phyloP scores from a whole-genome alignment of 2,329 filamentous ascomycete species.

The Colletotrichum sp. region DNA sequence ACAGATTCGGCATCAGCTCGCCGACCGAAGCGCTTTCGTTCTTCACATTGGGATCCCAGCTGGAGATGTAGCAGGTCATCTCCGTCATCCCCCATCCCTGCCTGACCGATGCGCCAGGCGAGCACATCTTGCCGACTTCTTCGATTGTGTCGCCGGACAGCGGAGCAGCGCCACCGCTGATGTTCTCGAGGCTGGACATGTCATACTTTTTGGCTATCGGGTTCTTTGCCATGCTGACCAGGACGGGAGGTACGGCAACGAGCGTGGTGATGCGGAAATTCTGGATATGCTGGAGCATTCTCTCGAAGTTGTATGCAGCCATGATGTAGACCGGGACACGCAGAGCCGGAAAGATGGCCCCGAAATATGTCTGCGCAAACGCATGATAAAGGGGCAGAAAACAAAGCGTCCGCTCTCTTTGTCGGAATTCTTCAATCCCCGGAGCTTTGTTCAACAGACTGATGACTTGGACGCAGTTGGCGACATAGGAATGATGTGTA shows the following conservation, averaged over 20 bases:
- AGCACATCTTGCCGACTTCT: neutral
- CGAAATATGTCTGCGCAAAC: neutral
- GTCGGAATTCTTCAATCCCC: neutral
- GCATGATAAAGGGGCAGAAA: neutral
- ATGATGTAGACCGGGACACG: neutral
- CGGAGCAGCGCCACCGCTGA: neutral
- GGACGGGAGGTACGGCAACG: neutral
- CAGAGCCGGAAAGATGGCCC: neutral
- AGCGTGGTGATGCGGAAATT: neutral
- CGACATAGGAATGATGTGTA: neutral
- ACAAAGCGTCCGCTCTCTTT: neutral
- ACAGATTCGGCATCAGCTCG: neutral
- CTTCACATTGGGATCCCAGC: neutral
- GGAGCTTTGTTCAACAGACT: neutral
- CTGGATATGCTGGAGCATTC: neutral
- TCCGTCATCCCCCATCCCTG: constrained; percentile 1
- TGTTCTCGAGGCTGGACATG: neutral
- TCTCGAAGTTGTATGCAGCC: neutral
- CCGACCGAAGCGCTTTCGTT: neutral
- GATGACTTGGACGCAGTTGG: neutral
- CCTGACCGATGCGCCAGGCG: neutral
- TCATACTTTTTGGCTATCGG: neutral
- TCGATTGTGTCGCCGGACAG: neutral
- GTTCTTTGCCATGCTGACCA: neutral
- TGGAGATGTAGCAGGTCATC: neutral